phyloP scores from a whole-genome alignment of 1,139 yeast genomes.

The Magnusiomyces tetraspermus region DNA sequence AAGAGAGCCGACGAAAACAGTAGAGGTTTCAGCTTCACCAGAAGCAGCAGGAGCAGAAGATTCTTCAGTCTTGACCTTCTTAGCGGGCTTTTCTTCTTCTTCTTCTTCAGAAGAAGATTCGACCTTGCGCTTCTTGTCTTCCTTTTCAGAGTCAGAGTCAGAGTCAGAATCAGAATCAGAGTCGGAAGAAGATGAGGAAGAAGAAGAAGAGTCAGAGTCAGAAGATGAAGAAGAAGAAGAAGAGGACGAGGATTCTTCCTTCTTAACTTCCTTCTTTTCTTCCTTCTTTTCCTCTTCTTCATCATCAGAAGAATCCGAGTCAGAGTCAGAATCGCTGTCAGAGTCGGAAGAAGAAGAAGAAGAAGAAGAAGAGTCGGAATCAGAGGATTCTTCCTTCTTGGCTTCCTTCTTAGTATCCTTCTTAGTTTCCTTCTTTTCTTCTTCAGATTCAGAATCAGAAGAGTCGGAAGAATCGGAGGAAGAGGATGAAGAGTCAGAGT shows the following conservation, averaged over 20 bases:
- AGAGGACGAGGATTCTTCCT: conserved; percentile 10
- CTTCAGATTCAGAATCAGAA: conserved; percentile 5
- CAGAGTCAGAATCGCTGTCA: conserved; percentile 19
- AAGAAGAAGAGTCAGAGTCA: too few species aligned
- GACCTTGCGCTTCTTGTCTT: conserved; percentile 25
- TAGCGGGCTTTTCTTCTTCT: conserved; percentile 27
- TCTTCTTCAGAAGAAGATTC: conserved; percentile 23
- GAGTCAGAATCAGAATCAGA: conserved; percentile 19
- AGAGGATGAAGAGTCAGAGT: too few species aligned
- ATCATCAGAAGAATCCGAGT: neutral
- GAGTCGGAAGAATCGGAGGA: conserved; percentile 4
- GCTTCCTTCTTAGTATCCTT: conserved; percentile 7
- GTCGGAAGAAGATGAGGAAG: conserved; percentile 1
- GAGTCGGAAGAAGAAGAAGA: too few species aligned
- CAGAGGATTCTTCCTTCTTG: conserved; percentile 1
- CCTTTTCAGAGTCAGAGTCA: conserved; percentile 25
- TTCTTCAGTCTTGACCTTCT: conserved; percentile 27
- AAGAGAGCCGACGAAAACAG: conserved; percentile 91
- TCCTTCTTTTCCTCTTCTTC: conserved; percentile 7
- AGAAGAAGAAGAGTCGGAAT: conserved; percentile 9
- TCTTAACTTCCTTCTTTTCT: conserved; percentile 2
- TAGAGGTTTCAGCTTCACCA: conserved; percentile 55
- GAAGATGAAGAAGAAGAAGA: neutral
- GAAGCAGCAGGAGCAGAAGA: conserved; percentile 26
- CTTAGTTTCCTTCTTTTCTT: neutral